Evolutionary conservation across 1,139 yeast species (phyloP), one percentile per base, ranked within the genome.

Genomic region (Lodderomyces metapsilosis): DNA sequence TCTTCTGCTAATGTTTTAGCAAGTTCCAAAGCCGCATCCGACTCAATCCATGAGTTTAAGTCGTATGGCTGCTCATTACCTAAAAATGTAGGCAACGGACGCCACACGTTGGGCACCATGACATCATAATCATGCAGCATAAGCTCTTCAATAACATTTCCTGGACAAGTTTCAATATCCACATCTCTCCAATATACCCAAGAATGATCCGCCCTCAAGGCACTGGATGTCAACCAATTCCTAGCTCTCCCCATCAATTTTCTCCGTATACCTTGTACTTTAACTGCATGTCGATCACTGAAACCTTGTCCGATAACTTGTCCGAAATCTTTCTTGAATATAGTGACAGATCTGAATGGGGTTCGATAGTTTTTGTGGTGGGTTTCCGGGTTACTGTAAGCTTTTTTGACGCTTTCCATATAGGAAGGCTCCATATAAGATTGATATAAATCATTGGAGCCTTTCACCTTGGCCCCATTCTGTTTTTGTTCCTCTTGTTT

Each of bases 141-240:
- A 61, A 88, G 69, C 56, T 81, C 87, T 60, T 88, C 86, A 49
- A 88, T 78, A 37, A 88, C 84, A 36, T 84, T 72, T 13, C 88
- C 86, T 0, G 95, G 95, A 53, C 88, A 81, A 21, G 88, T 76
- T 54, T 87, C 95, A 42, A 88, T 83, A 59, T 88, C 96, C 2
- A 82, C 96, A 60, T 88, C 96, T 62, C 96, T 74, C 96, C 96
- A 88, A 58, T 87, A 85, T 10, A 88, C 95, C 96, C 96, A 88
- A 2, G 94, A 83, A 61, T 88, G 96, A 56, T 87, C 84, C 1
- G 95, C 89, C 54, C 82, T 78, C 47, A 88, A 66, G 1, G 95
- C 89, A 35, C 80, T 76, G 1, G 88, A 74, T 3, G 91, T 78
- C 40, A 88, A 68, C 94, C 95, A 88, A 61, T 88, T 88, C 60